These are phyloP conservation scores for Tetramitus jugosus DNA, from an alignment of 208 protist species.

Conservation along the genomic window DNA sequence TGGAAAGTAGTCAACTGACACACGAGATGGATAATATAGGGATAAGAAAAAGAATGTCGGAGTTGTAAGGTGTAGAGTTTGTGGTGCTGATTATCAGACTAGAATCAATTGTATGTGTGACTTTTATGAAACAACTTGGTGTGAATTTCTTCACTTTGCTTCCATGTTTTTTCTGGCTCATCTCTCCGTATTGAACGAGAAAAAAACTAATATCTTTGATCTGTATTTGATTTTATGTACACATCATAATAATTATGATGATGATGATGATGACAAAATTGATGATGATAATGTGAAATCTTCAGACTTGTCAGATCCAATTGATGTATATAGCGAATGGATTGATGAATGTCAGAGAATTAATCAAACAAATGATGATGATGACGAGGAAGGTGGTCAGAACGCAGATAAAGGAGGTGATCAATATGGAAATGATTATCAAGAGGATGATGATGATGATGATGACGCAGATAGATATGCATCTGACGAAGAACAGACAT, in stretches of 20 bases:
- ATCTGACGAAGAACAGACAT: no score
- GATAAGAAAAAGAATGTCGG: constrained; percentile 27
- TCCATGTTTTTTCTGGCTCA: no score
- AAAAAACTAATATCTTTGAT: no score
- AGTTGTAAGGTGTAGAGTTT: constrained; percentile 28
- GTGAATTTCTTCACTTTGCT: no score
- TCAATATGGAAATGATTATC: background rate
- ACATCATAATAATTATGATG: no score
- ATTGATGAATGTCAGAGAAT: constrained; percentile 50
- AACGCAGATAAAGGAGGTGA: background rate
- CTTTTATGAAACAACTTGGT: no score
- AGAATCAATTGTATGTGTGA: no score
- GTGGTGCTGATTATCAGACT: constrained; percentile 24
- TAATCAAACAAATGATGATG: constrained; percentile 29
- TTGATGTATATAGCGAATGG: constrained; percentile 58
- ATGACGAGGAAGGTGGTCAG: constrained; percentile 3
- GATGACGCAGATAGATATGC: background rate
- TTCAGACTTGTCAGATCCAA: constrained; percentile 45
- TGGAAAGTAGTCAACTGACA: constrained; percentile 17
- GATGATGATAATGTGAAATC: no score
- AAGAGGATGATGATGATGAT: background rate
- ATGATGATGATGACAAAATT: no score
- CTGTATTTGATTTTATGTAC: no score
- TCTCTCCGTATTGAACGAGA: no score
- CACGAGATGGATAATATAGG: no score